These are phyloP conservation scores for Ramalina intermedia DNA, from an alignment of 495 filamentous ascomycete genomes.

Conservation along the genomic window DNA sequence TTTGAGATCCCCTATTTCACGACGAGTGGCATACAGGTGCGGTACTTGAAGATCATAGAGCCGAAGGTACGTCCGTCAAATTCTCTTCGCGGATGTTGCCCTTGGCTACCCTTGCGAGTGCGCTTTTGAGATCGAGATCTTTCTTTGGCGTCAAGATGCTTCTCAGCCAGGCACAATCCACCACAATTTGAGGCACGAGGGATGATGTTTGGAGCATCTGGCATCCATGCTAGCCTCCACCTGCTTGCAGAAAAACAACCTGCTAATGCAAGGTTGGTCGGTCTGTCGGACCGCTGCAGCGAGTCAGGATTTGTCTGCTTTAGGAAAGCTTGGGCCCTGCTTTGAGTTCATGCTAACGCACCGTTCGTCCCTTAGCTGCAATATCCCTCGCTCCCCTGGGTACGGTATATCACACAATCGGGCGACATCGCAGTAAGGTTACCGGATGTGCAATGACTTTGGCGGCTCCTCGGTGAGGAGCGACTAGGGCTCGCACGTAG, in stretches of 20 bases:
- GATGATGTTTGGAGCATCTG: too few species aligned
- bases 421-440: constrained; percentile 89
- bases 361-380: constrained; percentile 45
- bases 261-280: too few species aligned
- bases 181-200: too few species aligned
- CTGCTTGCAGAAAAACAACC: too few species aligned
- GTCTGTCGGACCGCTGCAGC: too few species aligned
- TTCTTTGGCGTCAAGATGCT: background rate
- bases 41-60: constrained; percentile 98
- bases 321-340: background rate
- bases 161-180: too few species aligned
- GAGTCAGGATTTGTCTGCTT: background rate
- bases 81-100: background rate
- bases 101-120: background rate
- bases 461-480: background rate
- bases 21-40: constrained; percentile 93
- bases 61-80: constrained; percentile 62
- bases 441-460: constrained; percentile 62
- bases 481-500: too few species aligned
- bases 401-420: constrained; percentile 94
- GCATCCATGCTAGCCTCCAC: too few species aligned
- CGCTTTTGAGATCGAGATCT: background rate
- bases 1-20: constrained; percentile 99
- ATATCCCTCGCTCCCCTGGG: constrained; percentile 98
- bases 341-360: constrained; percentile 4